Conservation (phyloP, 805 yeast species). For the Saccharomycodes ludwigii region DNA sequence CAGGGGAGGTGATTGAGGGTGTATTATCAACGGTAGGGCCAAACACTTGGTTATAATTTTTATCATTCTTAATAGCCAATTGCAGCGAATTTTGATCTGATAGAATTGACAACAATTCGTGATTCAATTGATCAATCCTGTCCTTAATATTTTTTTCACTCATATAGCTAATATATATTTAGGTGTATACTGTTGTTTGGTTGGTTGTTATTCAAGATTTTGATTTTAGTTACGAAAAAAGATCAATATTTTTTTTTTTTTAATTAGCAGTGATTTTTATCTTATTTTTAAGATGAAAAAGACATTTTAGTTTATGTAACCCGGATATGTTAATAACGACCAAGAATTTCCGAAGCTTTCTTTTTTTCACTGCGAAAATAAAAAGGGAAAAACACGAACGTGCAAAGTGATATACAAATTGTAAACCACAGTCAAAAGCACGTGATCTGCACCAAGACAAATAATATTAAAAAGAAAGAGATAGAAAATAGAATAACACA, state of each 20-base stretch:
- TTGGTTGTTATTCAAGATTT: neutral
- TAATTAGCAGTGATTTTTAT: conserved; percentile 5
- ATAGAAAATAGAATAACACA: neutral
- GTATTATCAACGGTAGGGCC: neutral
- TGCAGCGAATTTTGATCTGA: conserved; percentile 7
- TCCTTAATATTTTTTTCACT: neutral
- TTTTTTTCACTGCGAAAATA: conserved; percentile 2
- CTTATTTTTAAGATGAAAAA: too few relatives aligned
- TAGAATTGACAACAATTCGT: conserved; percentile 3
- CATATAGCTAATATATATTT: neutral
- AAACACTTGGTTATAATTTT: conserved; percentile 13
- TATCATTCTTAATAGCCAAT: conserved; percentile 9
- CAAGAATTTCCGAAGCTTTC: conserved; percentile 2
- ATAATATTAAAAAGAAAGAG: neutral
- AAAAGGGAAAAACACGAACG: neutral
- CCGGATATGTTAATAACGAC: too few relatives aligned
- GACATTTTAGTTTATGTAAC: too few relatives aligned
- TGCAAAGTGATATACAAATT: too few relatives aligned
- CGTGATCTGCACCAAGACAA: neutral
- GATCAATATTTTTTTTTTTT: neutral
- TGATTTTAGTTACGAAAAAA: neutral
- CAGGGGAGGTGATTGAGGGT: too few relatives aligned
- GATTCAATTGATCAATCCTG: conserved; percentile 1
- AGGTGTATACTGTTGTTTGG: neutral
- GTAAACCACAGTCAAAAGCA: too few relatives aligned